phyloP scores from a whole-genome alignment of 441 rosid species.

The Pelargonium cotyledonis region DNA sequence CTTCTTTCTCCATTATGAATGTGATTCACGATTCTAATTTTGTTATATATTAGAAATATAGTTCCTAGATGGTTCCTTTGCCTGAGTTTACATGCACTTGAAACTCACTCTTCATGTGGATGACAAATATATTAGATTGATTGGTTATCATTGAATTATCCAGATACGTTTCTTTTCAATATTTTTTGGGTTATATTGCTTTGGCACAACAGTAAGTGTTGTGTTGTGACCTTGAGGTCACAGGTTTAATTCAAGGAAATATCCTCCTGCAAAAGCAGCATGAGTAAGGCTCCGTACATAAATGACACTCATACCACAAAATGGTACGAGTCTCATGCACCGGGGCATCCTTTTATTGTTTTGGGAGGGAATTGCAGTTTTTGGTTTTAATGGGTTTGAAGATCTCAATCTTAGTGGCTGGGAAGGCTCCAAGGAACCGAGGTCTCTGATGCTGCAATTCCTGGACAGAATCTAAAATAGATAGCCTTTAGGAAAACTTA shows the following conservation, averaged over 20 bases:
- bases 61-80: background rate
- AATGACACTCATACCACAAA: too few relatives aligned
- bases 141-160: background rate
- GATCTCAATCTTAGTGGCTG: too few relatives aligned
- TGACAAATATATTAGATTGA: background rate
- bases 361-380: background rate
- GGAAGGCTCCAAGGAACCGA: background rate
- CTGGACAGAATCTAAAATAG: background rate
- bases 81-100: background rate
- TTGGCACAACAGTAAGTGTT: too few relatives aligned
- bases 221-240: too few relatives aligned
- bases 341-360: background rate
- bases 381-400: background rate
- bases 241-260: too few relatives aligned
- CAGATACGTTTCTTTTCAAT: background rate
- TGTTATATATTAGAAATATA: background rate
- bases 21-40: background rate
- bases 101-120: background rate
- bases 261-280: too few relatives aligned
- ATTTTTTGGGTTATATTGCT: background rate
- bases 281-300: too few relatives aligned
- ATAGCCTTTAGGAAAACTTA: background rate
- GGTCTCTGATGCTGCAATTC: background rate
- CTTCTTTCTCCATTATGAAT: background rate
- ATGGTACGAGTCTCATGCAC: too few relatives aligned